Conservation (phyloP, 345 rosid genomes). For the Camelina laxa region DNA sequence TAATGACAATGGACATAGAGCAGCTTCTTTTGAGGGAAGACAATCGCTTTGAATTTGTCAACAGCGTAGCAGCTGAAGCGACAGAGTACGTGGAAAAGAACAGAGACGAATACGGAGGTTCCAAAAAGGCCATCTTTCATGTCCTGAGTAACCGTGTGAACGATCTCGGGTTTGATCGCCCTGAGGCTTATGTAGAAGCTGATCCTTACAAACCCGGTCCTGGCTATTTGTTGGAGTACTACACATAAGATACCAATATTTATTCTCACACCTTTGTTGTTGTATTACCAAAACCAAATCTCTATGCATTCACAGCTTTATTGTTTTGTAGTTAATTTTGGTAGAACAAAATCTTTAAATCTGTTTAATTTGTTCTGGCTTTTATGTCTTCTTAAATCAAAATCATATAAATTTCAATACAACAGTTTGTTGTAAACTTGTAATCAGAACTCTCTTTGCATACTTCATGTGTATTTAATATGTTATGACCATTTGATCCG, state of each 20-base stretch:
- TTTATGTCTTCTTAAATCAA: no score
- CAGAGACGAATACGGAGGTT: slow-evolving; percentile 77
- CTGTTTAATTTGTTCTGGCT: no score
- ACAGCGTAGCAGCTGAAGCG: slow-evolving; percentile 89
- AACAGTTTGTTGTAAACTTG: no score
- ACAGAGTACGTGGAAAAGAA: slow-evolving; percentile 70
- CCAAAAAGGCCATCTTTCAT: slow-evolving; percentile 83
- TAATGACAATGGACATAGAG: slow-evolving; percentile 71
- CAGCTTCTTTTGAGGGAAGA: slow-evolving; percentile 73
- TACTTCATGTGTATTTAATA: no score
- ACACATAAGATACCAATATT: slow-evolving; percentile 43
- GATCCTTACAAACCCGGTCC: slow-evolving; percentile 89
- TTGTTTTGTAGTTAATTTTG: not conserved
- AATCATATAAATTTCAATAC: no score
- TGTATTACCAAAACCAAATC: slow-evolving; percentile 18
- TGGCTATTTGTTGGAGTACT: slow-evolving; percentile 61
- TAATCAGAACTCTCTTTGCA: no score
- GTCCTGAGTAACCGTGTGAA: slow-evolving; percentile 83
- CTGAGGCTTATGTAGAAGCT: slow-evolving; percentile 69
- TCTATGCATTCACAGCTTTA: not conserved
- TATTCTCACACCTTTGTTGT: slow-evolving; percentile 11
- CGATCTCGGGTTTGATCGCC: slow-evolving; percentile 76
- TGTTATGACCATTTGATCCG: no score
- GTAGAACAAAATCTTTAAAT: no score
- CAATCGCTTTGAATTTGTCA: slow-evolving; percentile 74